phyloP scores from a whole-genome alignment of 164 flowering plant species.

The Sextonia rubra region DNA sequence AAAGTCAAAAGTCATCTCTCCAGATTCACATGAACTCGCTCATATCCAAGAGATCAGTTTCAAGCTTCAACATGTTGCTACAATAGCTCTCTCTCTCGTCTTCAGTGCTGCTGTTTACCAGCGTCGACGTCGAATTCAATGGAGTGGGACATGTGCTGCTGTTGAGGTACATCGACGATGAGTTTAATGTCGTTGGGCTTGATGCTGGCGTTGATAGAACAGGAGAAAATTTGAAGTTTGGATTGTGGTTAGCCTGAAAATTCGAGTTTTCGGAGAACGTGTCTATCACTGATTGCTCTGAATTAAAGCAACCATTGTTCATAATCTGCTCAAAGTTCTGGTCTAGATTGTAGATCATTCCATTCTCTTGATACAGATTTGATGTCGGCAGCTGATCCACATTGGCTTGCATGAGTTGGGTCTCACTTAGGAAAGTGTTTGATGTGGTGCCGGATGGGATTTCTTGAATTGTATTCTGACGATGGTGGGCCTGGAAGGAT shows the following conservation, averaged over 20 bases:
- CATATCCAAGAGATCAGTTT: conserved; percentile 43
- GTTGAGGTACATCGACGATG: conserved; percentile 35
- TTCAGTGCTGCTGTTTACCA: conserved; percentile 30
- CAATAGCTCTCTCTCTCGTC: conserved; percentile 59
- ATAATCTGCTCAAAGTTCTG: conserved; percentile 15
- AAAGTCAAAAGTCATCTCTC: not conserved
- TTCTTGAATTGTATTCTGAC: conserved; percentile 21
- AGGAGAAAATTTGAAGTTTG: conserved; percentile 28
- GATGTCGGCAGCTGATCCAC: conserved; percentile 20
- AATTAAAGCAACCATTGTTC: conserved; percentile 12
- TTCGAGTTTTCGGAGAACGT: conserved; percentile 22
- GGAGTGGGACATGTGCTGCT: conserved; percentile 43
- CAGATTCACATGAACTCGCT: conserved; percentile 41
- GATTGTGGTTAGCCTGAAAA: conserved; percentile 24
- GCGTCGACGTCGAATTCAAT: conserved; percentile 46
- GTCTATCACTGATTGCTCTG: conserved; percentile 24
- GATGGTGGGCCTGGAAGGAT: conserved; percentile 11
- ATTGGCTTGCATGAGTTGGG: conserved; percentile 34
- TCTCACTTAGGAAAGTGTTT: conserved; percentile 18
- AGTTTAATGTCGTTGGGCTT: conserved; percentile 50
- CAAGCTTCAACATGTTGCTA: conserved; percentile 49
- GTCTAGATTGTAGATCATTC: conserved; percentile 11
- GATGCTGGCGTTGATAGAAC: conserved; percentile 55
- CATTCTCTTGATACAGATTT: conserved; percentile 33
- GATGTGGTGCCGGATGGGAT: conserved; percentile 23